Base-by-base conservation (phyloP, 768 basidiomycete species). In the Serendipita sp. region DNA sequence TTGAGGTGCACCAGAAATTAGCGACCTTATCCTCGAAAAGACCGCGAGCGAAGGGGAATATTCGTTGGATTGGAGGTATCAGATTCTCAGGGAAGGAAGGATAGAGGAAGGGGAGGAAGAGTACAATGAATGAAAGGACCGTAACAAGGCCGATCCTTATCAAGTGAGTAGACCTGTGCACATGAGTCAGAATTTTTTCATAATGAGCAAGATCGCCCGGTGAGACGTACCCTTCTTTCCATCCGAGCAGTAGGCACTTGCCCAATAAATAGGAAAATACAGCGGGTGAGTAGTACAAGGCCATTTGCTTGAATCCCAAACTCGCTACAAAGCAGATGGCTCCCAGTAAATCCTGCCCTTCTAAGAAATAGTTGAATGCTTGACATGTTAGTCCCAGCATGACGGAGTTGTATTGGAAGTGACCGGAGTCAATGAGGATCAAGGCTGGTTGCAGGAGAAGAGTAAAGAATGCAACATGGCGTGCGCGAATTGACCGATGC, bases 11-110 rank as follows among this genome's bases (percentile, higher is more conserved):
- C 94, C 94, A 98, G 71, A 95, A 90, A 72, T 98, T 98, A 45
- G 94, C 92, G 28, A 98, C 94, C 71, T 95, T 94, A 76, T 95
- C 92, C 71, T 95, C 92, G 70, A 94, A 94, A 2, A 94, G 77
- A 13, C 93, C 94, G 34, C 94, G 85, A 3, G 82, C 79, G 72
- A 98, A 92, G 0, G 94, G 94, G 72, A 98, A 98, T 64, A 96
- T 91, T 3, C 94, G 85, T 13, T 77, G 77, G 53, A 94, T 76
- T 15, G 88, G 83, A 1, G 82, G 76, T 18, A 73, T 67, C 7
- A 73, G 62, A 30, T 60, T 10, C 0, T 77, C 72, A 1, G 83
- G 76, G 63, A 89, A 81, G 0, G 86, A 85, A 0, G 85, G 84
- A 54, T 47, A 76, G 89, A 93, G 0, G 93, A 92, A 0, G 83